Conservation (phyloP, 2,329 filamentous ascomycete species). For the Cladosporium sp. region DNA sequence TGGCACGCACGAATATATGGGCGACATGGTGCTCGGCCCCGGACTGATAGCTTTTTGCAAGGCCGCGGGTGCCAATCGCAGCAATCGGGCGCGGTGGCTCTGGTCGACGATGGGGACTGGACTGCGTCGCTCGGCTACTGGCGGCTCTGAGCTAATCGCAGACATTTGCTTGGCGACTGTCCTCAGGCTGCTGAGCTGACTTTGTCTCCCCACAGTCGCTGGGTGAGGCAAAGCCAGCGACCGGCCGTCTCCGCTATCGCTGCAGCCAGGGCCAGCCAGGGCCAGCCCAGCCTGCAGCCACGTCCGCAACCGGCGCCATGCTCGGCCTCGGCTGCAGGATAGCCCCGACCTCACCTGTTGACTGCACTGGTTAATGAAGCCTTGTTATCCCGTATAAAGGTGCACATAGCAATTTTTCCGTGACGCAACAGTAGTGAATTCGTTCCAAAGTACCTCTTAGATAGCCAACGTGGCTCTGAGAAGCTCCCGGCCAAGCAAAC, state of each 20-base stretch:
- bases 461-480: background rate
- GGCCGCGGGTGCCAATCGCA: constrained; percentile 10
- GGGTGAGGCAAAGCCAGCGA: background rate
- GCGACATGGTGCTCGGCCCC: constrained; percentile 7
- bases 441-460: background rate
- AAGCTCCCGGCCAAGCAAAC: background rate
- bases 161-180: too few relatives aligned
- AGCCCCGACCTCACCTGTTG: constrained; percentile 1
- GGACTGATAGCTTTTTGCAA: constrained; percentile 4
- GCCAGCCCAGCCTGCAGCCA: background rate
- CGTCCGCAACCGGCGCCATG: constrained; percentile 1
- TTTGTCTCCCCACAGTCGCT: background rate
- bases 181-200: too few relatives aligned
- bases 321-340: background rate
- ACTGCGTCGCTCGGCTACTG: constrained; percentile 7
- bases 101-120: background rate
- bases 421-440: too few relatives aligned
- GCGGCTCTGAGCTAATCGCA: background rate
- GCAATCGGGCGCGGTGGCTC: background rate
- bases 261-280: too few relatives aligned
- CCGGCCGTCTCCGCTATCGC: background rate
- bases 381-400: background rate
- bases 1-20: constrained; percentile 7
- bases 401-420: background rate
- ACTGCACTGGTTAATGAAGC: background rate